Evolutionary conservation across 2,329 filamentous ascomycete genomes (phyloP).

Genomic region (Colletotrichum chlorophyti): DNA sequence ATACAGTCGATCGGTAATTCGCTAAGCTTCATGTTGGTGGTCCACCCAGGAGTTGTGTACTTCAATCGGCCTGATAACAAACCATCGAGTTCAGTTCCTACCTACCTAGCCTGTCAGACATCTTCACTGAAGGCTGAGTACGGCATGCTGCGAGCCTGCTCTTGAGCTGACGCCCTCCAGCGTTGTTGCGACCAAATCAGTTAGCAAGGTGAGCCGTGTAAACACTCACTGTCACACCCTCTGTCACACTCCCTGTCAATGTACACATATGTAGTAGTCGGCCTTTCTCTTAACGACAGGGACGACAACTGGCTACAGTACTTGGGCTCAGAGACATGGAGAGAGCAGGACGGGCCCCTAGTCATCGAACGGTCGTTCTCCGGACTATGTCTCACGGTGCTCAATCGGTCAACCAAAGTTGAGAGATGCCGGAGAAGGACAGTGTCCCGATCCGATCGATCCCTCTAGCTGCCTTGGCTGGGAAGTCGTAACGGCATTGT

Average conservation of each 20-base stretch:
- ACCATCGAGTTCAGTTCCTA: no score
- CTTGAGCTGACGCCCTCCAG: background rate
- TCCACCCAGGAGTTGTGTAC: no score
- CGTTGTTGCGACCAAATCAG: constrained; percentile 5
- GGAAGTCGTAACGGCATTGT: background rate
- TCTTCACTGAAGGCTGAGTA: no score
- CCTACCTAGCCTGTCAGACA: no score
- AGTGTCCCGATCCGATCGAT: constrained; percentile 26
- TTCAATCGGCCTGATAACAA: background rate
- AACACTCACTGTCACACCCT: no score
- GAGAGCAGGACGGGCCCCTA: constrained; percentile 17
- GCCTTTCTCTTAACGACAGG: background rate
- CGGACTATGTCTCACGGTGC: background rate
- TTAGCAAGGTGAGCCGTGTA: constrained; percentile 4
- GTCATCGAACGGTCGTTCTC: constrained; percentile 13
- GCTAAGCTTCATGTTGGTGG: no score
- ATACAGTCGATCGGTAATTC: no score
- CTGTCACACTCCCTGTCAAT: no score
- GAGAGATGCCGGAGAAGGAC: constrained; percentile 4
- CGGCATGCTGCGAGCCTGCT: background rate
- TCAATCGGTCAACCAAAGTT: background rate
- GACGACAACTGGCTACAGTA: background rate
- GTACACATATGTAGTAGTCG: no score
- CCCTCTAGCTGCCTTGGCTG: background rate
- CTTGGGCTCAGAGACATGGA: background rate